Conservation (phyloP, 2,329 filamentous ascomycete genomes). For the Sarocladiaceae sp. region DNA sequence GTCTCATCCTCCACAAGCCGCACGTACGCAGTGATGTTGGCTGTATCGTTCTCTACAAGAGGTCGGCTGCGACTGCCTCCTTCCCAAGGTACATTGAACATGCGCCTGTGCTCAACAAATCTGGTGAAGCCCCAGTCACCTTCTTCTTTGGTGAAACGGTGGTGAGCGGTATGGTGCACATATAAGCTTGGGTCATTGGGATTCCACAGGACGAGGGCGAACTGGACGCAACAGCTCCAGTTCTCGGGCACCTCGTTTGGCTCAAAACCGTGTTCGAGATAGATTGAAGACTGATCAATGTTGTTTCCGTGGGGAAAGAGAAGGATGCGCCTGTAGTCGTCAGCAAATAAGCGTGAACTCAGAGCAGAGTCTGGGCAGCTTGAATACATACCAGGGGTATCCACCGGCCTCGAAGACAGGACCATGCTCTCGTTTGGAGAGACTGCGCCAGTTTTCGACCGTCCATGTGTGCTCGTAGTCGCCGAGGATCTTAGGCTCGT, state of each 20-base stretch:
- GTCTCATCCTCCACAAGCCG: constrained; percentile 81
- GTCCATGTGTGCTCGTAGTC: constrained; percentile 80
- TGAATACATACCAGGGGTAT: constrained; percentile 70
- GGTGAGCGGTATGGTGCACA: constrained; percentile 76
- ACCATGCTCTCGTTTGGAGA: constrained; percentile 78
- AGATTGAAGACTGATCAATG: constrained; percentile 88
- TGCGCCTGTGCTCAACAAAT: constrained; percentile 79
- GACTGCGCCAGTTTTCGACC: constrained; percentile 72
- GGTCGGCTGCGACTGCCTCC: constrained; percentile 52
- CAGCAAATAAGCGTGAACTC: not conserved
- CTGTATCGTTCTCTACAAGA: constrained; percentile 68
- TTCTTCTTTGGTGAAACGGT: constrained; percentile 93
- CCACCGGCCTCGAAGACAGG: constrained; percentile 82
- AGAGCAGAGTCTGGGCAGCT: not conserved
- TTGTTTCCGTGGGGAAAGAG: constrained; percentile 96
- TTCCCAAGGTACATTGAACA: constrained; percentile 77
- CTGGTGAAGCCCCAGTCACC: constrained; percentile 99
- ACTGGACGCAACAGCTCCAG: constrained; percentile 96
- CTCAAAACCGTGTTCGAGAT: constrained; percentile 90
- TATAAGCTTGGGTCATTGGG: constrained; percentile 84
- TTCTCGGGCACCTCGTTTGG: constrained; percentile 71
- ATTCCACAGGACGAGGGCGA: constrained; percentile 91
- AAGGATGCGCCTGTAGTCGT: constrained; percentile 66
- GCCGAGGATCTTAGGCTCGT: constrained; percentile 73
- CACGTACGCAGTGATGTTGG: constrained; percentile 77